Conservation (phyloP, 169 alveolate species). For the Eimeria sp. region DNA sequence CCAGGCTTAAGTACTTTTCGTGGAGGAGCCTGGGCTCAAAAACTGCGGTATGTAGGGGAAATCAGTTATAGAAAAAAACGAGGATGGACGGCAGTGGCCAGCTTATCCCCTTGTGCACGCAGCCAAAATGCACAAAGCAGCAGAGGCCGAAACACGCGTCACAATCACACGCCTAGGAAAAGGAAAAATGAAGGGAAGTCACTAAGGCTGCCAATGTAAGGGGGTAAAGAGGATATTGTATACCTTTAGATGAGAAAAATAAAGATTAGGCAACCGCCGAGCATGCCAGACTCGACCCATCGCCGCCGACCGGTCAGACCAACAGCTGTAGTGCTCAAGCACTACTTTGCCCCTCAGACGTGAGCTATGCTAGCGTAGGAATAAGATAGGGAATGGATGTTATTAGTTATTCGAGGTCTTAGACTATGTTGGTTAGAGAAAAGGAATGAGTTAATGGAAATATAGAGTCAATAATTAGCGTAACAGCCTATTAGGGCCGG, state of each 20-base stretch:
- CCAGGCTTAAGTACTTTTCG: background rate
- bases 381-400: too few relatives aligned
- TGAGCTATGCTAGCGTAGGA: too few relatives aligned
- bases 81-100: background rate
- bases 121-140: background rate
- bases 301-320: conserved; percentile 33
- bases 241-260: background rate
- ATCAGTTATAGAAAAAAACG: background rate
- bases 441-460: too few relatives aligned
- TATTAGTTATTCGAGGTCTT: too few relatives aligned
- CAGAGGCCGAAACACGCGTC: background rate
- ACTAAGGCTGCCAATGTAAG: too few relatives aligned
- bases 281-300: background rate
- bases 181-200: background rate
- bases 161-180: background rate
- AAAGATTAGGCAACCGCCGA: background rate
- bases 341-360: too few relatives aligned
- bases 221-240: too few relatives aligned
- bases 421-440: too few relatives aligned
- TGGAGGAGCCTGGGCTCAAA: background rate
- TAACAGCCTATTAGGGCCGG: background rate
- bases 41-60: background rate
- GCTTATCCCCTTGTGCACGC: background rate
- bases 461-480: too few relatives aligned
- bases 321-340: too few relatives aligned